Percentiles rank a stretch among this genome's conserved stretches.
Evolutionary conservation across 106 monocot genomes (phyloP).

Genomic region (Dioscorea zingiberensis): DNA sequence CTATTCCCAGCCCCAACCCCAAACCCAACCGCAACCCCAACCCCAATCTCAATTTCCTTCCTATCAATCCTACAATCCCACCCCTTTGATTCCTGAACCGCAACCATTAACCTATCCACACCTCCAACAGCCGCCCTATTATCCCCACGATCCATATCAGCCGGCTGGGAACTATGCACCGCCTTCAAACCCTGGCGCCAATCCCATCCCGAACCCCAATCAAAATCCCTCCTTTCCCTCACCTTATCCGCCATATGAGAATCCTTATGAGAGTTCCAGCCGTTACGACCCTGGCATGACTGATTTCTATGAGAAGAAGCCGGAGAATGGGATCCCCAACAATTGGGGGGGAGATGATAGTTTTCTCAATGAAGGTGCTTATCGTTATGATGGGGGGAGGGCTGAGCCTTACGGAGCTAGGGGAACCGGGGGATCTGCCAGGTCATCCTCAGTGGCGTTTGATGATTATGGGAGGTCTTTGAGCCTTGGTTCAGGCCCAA

Average conservation of each 20-base stretch:
- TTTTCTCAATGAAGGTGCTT: slow-evolving; percentile 55
- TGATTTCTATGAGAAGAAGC: slow-evolving; percentile 21
- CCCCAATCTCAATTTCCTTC: slow-evolving; percentile 11
- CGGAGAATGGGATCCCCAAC: slow-evolving; percentile 4
- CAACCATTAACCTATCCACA: slow-evolving; percentile 13
- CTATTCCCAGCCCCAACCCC: slow-evolving; percentile 16
- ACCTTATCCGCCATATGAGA: slow-evolving; percentile 30
- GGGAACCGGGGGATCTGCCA: slow-evolving; percentile 32
- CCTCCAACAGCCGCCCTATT: slow-evolving; percentile 21
- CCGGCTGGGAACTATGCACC: slow-evolving; percentile 8
- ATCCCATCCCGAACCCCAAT: slow-evolving; percentile 4
- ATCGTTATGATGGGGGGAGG: slow-evolving; percentile 68
- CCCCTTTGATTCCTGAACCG: slow-evolving; percentile 17
- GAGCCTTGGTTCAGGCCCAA: slow-evolving; percentile 19
- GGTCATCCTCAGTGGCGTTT: slow-evolving; percentile 25
- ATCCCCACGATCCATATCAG: slow-evolving; percentile 19
- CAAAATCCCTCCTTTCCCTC: slow-evolving; percentile 2
- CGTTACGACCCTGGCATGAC: slow-evolving; percentile 13
- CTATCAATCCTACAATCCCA: slow-evolving; percentile 22
- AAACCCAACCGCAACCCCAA: slow-evolving; percentile 6
- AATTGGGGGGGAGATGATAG: slow-evolving; percentile 20
- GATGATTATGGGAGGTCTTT: slow-evolving; percentile 63
- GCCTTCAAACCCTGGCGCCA: slow-evolving; percentile 1
- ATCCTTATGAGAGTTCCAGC: slow-evolving; percentile 19
- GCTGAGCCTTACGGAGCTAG: slow-evolving; percentile 54